Conservation (phyloP, 371 early-diverging fungal species). For the Umbelopsis sp. region DNA sequence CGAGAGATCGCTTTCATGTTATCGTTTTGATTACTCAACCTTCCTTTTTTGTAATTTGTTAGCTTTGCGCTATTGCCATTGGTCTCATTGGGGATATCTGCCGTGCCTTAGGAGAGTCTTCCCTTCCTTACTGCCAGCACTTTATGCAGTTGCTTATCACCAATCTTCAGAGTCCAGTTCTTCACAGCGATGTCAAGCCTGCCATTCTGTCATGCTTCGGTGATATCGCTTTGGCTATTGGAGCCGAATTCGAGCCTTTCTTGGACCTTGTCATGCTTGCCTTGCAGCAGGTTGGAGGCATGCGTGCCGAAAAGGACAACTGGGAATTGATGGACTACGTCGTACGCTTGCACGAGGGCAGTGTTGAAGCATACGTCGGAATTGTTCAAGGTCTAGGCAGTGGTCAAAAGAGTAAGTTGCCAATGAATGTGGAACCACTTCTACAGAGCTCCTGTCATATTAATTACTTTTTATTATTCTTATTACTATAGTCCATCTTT, state of each 20-base stretch:
- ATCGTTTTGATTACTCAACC: too few relatives aligned
- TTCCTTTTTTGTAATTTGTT: not conserved
- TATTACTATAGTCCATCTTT: slow-evolving; percentile 47
- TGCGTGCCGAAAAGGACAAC: slow-evolving; percentile 68
- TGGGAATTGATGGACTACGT: slow-evolving; percentile 85
- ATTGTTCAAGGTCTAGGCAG: slow-evolving; percentile 90
- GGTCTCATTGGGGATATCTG: slow-evolving; percentile 95
- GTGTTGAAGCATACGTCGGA: slow-evolving; percentile 94
- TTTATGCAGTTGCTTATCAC: slow-evolving; percentile 87
- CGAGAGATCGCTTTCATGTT: not conserved
- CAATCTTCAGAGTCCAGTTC: slow-evolving; percentile 70
- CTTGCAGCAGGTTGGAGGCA: slow-evolving; percentile 80
- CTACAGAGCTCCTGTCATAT: not conserved
- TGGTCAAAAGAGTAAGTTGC: slow-evolving; percentile 52
- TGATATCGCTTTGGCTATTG: slow-evolving; percentile 96
- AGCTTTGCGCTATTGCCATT: slow-evolving; percentile 86
- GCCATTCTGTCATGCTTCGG: slow-evolving; percentile 95
- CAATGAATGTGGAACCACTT: not conserved
- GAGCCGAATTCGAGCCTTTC: slow-evolving; percentile 84
- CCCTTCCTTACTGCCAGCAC: slow-evolving; percentile 75
- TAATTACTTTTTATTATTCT: slow-evolving; percentile 3
- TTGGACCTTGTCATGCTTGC: slow-evolving; percentile 83
- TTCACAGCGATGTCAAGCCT: slow-evolving; percentile 90
- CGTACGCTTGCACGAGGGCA: slow-evolving; percentile 82
- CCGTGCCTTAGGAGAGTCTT: slow-evolving; percentile 79